phyloP scores from a whole-genome alignment of 768 basidiomycete genomes.

The Lactifluus volemus region DNA sequence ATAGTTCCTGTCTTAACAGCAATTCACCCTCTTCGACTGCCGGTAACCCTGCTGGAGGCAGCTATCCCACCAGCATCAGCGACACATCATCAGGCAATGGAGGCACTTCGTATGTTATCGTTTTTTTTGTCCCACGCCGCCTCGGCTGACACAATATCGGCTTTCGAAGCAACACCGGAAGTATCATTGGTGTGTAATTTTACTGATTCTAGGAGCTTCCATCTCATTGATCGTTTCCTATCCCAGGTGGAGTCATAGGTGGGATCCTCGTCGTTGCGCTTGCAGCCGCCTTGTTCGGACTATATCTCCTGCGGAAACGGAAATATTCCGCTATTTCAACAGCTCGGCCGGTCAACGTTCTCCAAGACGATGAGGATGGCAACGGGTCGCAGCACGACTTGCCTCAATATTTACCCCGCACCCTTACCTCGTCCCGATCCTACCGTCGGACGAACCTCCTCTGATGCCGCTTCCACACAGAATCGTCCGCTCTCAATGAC shows the following conservation, averaged over 20 bases:
- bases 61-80: conserved; percentile 48
- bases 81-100: conserved; percentile 26
- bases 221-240: conserved; percentile 25
- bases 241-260: conserved; percentile 49
- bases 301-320: conserved; percentile 46
- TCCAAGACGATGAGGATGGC: conserved; percentile 43
- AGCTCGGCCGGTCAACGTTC: conserved; percentile 59
- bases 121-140: neutral
- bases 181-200: conserved; percentile 12
- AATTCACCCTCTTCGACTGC: conserved; percentile 70
- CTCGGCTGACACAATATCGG: neutral
- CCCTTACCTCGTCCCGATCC: conserved; percentile 68
- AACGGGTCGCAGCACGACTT: conserved; percentile 45
- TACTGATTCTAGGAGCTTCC: neutral
- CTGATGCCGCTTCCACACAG: conserved; percentile 27
- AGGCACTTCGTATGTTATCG: conserved; percentile 12
- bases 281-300: conserved; percentile 31
- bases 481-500: conserved; percentile 17
- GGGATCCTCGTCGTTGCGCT: conserved; percentile 42
- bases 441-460: conserved; percentile 35
- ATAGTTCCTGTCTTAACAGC: conserved; percentile 47
- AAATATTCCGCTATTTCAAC: conserved; percentile 33
- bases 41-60: conserved; percentile 66
- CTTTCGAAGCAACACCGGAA: conserved; percentile 3
- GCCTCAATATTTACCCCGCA: conserved; percentile 66